Conservation (phyloP, 2,329 filamentous ascomycete genomes). For the Penicillium occitanis region DNA sequence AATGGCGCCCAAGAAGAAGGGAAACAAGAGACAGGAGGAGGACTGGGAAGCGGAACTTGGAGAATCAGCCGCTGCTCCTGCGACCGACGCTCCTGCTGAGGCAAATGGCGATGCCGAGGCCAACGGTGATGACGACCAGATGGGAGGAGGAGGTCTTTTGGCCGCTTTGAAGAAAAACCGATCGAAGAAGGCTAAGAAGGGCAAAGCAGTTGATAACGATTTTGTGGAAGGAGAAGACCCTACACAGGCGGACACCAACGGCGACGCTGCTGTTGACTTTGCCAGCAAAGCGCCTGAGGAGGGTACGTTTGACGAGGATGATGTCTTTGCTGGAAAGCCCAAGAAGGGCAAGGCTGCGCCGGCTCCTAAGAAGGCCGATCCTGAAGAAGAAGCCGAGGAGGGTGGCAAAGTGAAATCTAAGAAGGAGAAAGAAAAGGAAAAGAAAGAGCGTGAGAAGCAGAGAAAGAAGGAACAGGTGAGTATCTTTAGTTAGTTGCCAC, state of each 20-base stretch:
- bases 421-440: slow-evolving; percentile 96
- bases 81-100: slow-evolving; percentile 44
- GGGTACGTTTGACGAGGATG: slow-evolving; percentile 76
- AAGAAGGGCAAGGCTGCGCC: slow-evolving; percentile 63
- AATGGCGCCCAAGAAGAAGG: slow-evolving; percentile 97
- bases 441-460: slow-evolving; percentile 98
- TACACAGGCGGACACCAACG: slow-evolving; percentile 40
- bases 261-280: slow-evolving; percentile 44
- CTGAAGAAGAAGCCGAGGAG: slow-evolving; percentile 48
- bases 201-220: slow-evolving; percentile 65
- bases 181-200: slow-evolving; percentile 89
- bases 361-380: slow-evolving; percentile 42
- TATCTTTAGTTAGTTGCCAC: slow-evolving; percentile 13
- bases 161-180: slow-evolving; percentile 78
- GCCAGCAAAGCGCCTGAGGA: slow-evolving; percentile 73
- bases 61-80: slow-evolving; percentile 59
- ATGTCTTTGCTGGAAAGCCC: slow-evolving; percentile 75
- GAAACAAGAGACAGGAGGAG: slow-evolving; percentile 78
- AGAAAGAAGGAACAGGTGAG: slow-evolving; percentile 94
- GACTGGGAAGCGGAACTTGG: slow-evolving; percentile 95
- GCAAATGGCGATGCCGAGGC: slow-evolving; percentile 50
- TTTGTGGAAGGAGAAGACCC: slow-evolving; percentile 68
- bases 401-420: slow-evolving; percentile 81
- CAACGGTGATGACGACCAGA: slow-evolving; percentile 55
- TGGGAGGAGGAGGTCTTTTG: slow-evolving; percentile 69